Evolutionary conservation across 352 stramenopile species (phyloP).

Genomic region (Globisporangium parvum): DNA sequence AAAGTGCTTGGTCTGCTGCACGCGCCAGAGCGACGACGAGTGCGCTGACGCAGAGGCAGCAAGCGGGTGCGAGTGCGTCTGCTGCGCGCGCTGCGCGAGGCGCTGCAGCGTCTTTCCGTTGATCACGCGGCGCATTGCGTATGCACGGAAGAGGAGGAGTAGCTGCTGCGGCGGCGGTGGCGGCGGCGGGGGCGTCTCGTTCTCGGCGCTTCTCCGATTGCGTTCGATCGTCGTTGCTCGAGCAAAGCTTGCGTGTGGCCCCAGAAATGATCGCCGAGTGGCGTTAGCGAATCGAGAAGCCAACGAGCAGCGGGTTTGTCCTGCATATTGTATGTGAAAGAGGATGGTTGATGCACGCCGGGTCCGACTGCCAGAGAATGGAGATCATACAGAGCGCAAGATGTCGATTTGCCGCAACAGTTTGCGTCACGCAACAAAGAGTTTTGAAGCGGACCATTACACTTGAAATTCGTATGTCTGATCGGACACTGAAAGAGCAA

Average conservation of each 20-base stretch:
- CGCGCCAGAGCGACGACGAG: conserved; percentile 6
- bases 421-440: too few relatives aligned
- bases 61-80: conserved; percentile 8
- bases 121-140: conserved; percentile 43
- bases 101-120: conserved; percentile 36
- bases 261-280: not conserved
- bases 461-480: too few relatives aligned
- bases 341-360: too few relatives aligned
- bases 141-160: too few relatives aligned
- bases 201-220: conserved; percentile 1
- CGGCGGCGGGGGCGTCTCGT: not conserved
- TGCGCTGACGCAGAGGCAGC: not conserved
- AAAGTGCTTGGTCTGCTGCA: conserved; percentile 14
- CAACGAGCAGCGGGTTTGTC: not conserved
- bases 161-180: too few relatives aligned
- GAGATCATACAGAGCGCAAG: not conserved
- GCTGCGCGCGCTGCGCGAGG: conserved; percentile 20
- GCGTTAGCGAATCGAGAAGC: not conserved
- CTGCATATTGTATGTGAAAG: not conserved
- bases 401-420: not conserved
- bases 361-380: not conserved
- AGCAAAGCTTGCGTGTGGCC: not conserved
- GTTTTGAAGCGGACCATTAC: not conserved
- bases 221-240: not conserved
- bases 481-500: too few relatives aligned